Evolutionary conservation across 139 green algal species (phyloP), one percentile per base, ranked within the genome.

Genomic region (Eudorina sp.): DNA sequence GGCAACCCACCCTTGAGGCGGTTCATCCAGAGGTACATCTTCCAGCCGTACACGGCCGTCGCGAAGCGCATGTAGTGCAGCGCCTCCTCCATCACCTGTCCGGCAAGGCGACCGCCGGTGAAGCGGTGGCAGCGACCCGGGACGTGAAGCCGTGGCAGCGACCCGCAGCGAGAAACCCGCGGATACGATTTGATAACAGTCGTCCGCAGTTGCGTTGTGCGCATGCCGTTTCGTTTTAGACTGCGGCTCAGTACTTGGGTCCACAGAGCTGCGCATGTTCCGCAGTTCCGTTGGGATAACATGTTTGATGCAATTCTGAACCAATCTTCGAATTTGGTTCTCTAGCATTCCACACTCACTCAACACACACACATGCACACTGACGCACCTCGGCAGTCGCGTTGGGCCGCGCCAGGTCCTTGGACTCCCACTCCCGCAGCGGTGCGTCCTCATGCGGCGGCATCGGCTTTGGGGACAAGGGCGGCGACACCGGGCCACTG

Each of bases 11-110:
- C 41, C 0, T 75, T 21, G 3, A 48, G 51, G 9, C 82, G 64
- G 78, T 92, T 77, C 34, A 85, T 84, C 90, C 89, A 94, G 34
- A 94, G 18, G 62, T 89, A 92, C 92, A 94, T 93, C 13, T 90
- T 91, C 92, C 90, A 93, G 81, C 92, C 92, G 77, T 93, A 93
- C 25, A 91, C 88, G 0, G 92, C 92, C 19, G 79, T 92, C 0
- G 92, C 92, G 68, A 91, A 91, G 21, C 31, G 55, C 58, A 92
- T 90, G 88, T 92, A 94, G 64, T 93, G 69, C 40, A 90, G 62
- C 6, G 92, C 87, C 38, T 94, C 89, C 41, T 92, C 58, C 55
- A 94, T 84, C 64, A 91, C 62, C 46, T 91, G 64, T 13, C 19
- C 13, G 55, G 55, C 51, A 58, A 16, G 51, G 51, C 13, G 13